Base-by-base conservation (phyloP, 2,329 filamentous ascomycete species). In the Parastagonospora avenae region DNA sequence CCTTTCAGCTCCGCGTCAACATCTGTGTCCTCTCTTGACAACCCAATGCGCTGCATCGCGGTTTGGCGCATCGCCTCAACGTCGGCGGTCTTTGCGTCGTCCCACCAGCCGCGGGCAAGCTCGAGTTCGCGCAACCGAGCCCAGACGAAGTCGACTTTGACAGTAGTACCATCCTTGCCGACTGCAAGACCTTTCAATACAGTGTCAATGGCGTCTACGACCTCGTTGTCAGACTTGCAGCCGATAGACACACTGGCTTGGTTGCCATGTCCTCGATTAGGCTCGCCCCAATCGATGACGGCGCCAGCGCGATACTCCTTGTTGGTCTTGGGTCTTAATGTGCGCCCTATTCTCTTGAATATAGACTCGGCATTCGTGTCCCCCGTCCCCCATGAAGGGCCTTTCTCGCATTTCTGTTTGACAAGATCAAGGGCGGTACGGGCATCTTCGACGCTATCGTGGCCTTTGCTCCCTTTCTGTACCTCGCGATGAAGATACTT, bases 381-480 rank as follows among this genome's bases (percentile, higher is more conserved):
- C 42, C 85, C 85, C 0, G 88, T 88, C 31, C 91, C 94, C 90
- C 92, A 99, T 19, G 80, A 76, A 58, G 89, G 90, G 35, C 94
- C 94, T 74, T 90, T 94, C 72, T 97, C 92, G 72, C 93, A 97
- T 73, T 99, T 99, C 68, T 93, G 88, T 74, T 94, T 96, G 41
- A 97, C 86, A 1, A 99, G 86, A 65, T 97, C 92, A 11, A 99
- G 85, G 58, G 92, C 95, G 2, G 94, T 92, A 59, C 83, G 87
- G 11, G 94, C 92, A 72, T 99, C 94, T 74, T 99, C 94, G 56
- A 96, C 83, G 51, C 90, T 94, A 79, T 97, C 88, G 71, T 99
- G 94, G 12, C 94, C 94, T 12, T 81, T 80, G 12, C 79, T 79
- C 43, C 88, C 89, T 64, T 90, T 91, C 70, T 99, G 94, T 46